Evolutionary conservation across 495 filamentous ascomycete genomes (phyloP), one percentile per base, ranked within the genome.

Genomic region (Venustampulla echinocandica): DNA sequence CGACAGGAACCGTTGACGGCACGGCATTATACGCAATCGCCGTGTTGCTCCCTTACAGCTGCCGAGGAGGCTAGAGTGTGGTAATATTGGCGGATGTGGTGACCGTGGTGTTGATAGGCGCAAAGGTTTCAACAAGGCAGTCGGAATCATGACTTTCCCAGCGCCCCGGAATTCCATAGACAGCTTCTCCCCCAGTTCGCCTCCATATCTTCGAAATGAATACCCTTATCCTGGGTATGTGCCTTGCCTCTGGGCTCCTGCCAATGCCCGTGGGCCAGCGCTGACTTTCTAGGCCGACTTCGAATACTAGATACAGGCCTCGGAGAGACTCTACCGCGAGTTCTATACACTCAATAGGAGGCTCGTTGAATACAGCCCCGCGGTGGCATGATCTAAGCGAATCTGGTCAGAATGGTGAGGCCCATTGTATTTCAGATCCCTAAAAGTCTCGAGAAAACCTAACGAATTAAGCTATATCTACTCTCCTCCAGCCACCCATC

Each of bases 401-500:
- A 58, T 75, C 79, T 4, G 79, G 81, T 6, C 83, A 87, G 52
- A 95, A 95, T 77, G 87, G 81, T 84, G 58, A 33, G 68, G 45
- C n/a, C 27, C n/a, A 22, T 32, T 2, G 17, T 37, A 22, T 23
- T 50, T 32, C 2, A 23, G 33, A 13, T 25, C 7, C 20, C n/a
- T n/a, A n/a, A n/a, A n/a, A n/a, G n/a, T n/a, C 43, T 24, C 1
- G 1, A 11, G 18, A 4, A 9, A 17, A 36, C n/a, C 19, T 50
- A 9, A 42, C 42, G n/a, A 30, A 15, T 27, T 45, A 14, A 87
- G 85, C 92, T 48, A 97, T 99, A 57, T 95, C 92, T 19, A 92
- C 85, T 2, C 75, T 99, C 11, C 74, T 97, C 15, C 89, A 95
- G 58, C 80, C 87, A 14, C 90, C 93, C 0, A 92, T 92, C 49